Percentiles rank a stretch among this genome's conserved stretches.
Conservation (phyloP, 2,329 filamentous ascomycete genomes). For the Ceratocystis variospora region DNA sequence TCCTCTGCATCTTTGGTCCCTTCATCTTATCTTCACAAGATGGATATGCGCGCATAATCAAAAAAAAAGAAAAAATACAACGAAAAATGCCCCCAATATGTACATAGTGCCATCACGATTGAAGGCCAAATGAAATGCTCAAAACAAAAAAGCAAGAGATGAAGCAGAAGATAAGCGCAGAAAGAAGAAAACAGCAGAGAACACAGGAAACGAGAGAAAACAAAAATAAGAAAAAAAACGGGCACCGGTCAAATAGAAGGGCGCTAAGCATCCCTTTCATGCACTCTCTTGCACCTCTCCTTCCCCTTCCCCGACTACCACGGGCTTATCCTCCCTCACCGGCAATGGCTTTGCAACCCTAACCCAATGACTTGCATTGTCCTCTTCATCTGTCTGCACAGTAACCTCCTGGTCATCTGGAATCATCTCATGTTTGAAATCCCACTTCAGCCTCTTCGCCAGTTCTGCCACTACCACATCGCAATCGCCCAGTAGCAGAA, state of each 20-base stretch:
- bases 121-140: background rate
- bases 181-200: background rate
- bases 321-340: slow-evolving; percentile 5
- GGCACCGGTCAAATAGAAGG: background rate
- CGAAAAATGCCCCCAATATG: background rate
- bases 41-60: background rate
- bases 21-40: background rate
- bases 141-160: background rate
- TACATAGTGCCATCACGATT: background rate
- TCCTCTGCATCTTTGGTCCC: too few relatives aligned
- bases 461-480: slow-evolving; percentile 82
- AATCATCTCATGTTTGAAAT: slow-evolving; percentile 69
- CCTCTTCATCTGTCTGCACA: slow-evolving; percentile 34
- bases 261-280: background rate
- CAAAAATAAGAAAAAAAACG: background rate
- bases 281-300: background rate
- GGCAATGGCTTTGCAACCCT: slow-evolving; percentile 19
- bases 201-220: background rate
- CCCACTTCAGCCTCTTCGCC: slow-evolving; percentile 68
- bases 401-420: slow-evolving; percentile 49
- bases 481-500: slow-evolving; percentile 90
- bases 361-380: slow-evolving; percentile 32
- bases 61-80: background rate
- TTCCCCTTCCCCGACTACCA: slow-evolving; percentile 2
- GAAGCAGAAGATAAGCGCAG: background rate